Percentiles rank a stretch among this genome's conserved stretches.
Conservation (phyloP, 2,329 filamentous ascomycete genomes). For the Trichophyton simii region DNA sequence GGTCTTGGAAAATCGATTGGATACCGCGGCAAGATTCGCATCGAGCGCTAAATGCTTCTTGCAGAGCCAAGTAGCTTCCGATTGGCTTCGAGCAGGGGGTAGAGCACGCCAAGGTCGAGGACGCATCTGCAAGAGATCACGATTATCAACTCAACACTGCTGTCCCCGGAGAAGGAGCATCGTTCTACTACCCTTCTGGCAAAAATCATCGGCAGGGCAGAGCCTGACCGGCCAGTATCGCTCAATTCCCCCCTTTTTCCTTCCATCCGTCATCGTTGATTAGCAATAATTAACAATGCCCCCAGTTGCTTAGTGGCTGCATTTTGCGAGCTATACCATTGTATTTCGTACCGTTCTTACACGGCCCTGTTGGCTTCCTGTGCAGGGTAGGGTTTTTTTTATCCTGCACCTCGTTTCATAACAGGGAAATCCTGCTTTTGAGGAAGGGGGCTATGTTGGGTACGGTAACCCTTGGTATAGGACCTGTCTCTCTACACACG, state of each 20-base stretch:
- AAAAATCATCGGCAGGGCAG: not conserved
- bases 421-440: not conserved
- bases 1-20: slow-evolving; percentile 26
- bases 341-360: not conserved
- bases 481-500: not conserved
- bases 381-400: not conserved
- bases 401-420: not conserved
- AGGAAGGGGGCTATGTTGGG: not conserved
- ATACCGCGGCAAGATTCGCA: slow-evolving; percentile 25
- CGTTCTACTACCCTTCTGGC: not conserved
- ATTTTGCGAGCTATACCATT: not conserved
- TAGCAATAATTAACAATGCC: not conserved
- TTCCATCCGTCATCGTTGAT: not conserved
- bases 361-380: not conserved
- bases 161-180: not conserved
- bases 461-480: not conserved
- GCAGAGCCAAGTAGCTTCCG: not conserved
- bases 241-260: not conserved
- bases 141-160: slow-evolving; percentile 15
- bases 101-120: not conserved
- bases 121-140: slow-evolving; percentile 26
- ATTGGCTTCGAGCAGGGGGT: not conserved
- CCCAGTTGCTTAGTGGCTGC: not conserved
- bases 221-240: not conserved
- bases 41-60: slow-evolving; percentile 21